Conservation (phyloP, 352 stramenopile genomes). For the Phytophthora pisi region DNA sequence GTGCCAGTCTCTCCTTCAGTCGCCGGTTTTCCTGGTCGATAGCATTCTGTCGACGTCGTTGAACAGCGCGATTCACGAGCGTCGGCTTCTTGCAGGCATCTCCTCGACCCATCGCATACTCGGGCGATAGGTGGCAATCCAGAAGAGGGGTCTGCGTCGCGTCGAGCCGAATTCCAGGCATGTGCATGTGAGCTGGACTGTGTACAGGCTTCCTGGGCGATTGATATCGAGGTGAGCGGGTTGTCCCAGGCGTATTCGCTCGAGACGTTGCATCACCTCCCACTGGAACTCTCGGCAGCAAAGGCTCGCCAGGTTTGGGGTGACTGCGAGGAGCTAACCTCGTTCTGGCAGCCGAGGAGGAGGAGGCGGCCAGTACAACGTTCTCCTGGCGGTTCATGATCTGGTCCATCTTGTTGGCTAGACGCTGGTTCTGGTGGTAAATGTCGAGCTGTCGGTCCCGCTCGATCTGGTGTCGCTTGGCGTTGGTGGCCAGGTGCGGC, state of each 20-base stretch:
- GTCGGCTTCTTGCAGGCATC: slow-evolving; percentile 76
- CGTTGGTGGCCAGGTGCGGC: slow-evolving; percentile 55
- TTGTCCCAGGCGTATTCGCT: slow-evolving; percentile 14
- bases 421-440: slow-evolving; percentile 70
- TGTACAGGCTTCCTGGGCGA: slow-evolving; percentile 39
- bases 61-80: slow-evolving; percentile 64
- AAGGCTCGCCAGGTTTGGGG: slow-evolving; percentile 1
- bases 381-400: slow-evolving; percentile 74
- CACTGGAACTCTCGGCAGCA: slow-evolving; percentile 12
- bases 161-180: slow-evolving; percentile 73
- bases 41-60: slow-evolving; percentile 50
- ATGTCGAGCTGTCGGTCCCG: slow-evolving; percentile 67
- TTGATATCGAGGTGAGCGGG: slow-evolving; percentile 9
- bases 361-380: slow-evolving; percentile 49
- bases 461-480: slow-evolving; percentile 67
- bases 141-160: slow-evolving; percentile 71
- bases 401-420: slow-evolving; percentile 75
- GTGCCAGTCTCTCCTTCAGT: slow-evolving; percentile 54
- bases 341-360: slow-evolving; percentile 17
- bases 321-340: slow-evolving; percentile 1
- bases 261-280: background rate
- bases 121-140: slow-evolving; percentile 76
- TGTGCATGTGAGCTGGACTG: slow-evolving; percentile 61
- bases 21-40: slow-evolving; percentile 75
- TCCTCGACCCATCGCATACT: slow-evolving; percentile 60